Base-by-base conservation (phyloP, 106 monocot genomes). In the Apostasia ramifera region DNA sequence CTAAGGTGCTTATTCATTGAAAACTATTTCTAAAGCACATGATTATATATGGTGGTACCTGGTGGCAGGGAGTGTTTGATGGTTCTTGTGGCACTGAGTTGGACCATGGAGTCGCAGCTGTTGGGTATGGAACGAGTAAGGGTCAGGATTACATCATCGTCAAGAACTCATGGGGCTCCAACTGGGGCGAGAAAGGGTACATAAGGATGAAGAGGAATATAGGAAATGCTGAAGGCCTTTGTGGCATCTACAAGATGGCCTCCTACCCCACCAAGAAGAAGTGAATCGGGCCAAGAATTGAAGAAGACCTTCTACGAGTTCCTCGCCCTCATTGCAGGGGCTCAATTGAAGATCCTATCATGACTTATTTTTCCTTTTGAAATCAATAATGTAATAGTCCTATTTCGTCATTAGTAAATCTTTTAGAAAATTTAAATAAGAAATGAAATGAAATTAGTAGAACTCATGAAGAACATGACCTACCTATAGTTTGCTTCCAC, bases 131-230 rank as follows among this genome's bases (percentile, higher is more conserved):
- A 57, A 64, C 85, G 41, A 64, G 75, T 37, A 75, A 72, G 38
- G 78, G 75, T 3, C 71, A 81, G 66, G 78, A 85, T 41, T 78
- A 85, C 68, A 62, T 76, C 81, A 85, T 85, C 61, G 85, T 85
- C 62, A 85, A 78, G 72, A 85, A 85, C 71, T 85, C 85, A 14
- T 84, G 84, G 84, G 84, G 84, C 4, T 7, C 73, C 1, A 77
- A 55, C 37, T 84, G 80, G 80, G 84, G 84, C n/a, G 84, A 84
- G 80, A 80, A 80, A 15, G 84, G 84, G 5, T 80, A 80, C 49
- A 80, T 85, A 40, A 81, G 85, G 74, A 85, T 85, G 81, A 85
- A 76, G 71, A 81, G 78, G 68, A 81, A 67, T 67, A 78, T 60
- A 6, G 81, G 65, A 11, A 81, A 78, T n/a, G 6, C 74, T 71